phyloP scores from a whole-genome alignment of 371 early-diverging fungal species.

The Mucor saturninus region DNA sequence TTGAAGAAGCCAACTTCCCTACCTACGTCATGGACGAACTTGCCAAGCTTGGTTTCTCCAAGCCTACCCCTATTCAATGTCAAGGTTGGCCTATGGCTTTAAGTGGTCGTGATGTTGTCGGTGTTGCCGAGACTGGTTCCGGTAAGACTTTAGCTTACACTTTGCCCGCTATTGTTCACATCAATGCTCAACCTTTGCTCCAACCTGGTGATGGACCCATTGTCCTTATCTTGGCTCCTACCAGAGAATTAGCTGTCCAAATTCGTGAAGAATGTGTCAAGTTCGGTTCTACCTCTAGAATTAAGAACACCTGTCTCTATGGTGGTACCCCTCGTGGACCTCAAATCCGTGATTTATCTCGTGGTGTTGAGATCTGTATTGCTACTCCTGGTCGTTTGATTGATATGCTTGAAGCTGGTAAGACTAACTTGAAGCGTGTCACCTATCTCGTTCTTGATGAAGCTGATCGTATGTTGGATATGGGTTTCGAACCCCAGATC shows the following conservation, averaged over 20 bases:
- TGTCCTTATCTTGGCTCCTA: conserved; percentile 92
- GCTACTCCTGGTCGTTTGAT: conserved; percentile 99
- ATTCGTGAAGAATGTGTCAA: conserved; percentile 94
- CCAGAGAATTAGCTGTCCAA: conserved; percentile 94
- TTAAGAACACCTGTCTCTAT: conserved; percentile 95
- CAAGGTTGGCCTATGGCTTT: conserved; percentile 99
- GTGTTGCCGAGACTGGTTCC: conserved; percentile 98
- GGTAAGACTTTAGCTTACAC: conserved; percentile 99
- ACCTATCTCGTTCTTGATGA: conserved; percentile 99
- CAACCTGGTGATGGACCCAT: conserved; percentile 98
- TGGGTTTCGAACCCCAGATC: conserved; percentile 99
- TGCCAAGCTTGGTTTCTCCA: conserved; percentile 79
- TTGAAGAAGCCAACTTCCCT: conserved; percentile 87
- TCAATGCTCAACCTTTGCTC: conserved; percentile 95
- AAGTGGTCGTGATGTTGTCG: conserved; percentile 97
- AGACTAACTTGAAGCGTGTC: conserved; percentile 92
- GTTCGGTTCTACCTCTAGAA: conserved; percentile 86
- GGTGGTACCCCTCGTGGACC: conserved; percentile 97
- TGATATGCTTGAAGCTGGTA: conserved; percentile 93
- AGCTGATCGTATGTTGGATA: conserved; percentile 99
- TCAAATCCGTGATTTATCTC: conserved; percentile 89
- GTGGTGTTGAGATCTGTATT: conserved; percentile 97
- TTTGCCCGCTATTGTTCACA: conserved; percentile 98
- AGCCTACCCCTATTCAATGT: conserved; percentile 98
- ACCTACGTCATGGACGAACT: conserved; percentile 88